These are phyloP conservation scores for Xerocomus nothofagi DNA, from an alignment of 1,284 basidiomycete species.

Conservation along the genomic window DNA sequence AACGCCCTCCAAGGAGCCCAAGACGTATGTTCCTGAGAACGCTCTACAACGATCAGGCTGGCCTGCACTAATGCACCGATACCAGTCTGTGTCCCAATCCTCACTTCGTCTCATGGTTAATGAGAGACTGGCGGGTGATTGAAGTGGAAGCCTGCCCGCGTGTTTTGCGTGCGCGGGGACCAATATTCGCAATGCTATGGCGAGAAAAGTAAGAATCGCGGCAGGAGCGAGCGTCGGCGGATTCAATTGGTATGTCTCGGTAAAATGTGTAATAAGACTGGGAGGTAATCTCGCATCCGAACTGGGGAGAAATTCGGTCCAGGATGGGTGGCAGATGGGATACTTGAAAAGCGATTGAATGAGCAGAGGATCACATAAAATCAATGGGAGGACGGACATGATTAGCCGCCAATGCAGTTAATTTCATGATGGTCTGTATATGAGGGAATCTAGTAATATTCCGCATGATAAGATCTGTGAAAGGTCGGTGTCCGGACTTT, in stretches of 20 bases:
- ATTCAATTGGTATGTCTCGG: conserved; percentile 40
- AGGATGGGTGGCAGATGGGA: conserved; percentile 52
- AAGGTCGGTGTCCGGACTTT: conserved; percentile 2
- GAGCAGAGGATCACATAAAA: conserved; percentile 10
- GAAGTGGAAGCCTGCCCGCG: conserved; percentile 39
- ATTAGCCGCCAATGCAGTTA: conserved; percentile 66
- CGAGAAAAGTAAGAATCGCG: conserved; percentile 69
- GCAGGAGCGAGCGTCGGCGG: conserved; percentile 62
- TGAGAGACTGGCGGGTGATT: conserved; percentile 31
- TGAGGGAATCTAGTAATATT: conserved; percentile 43
- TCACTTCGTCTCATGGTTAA: conserved; percentile 29
- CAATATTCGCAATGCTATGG: conserved; percentile 47
- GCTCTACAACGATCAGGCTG: conserved; percentile 31
- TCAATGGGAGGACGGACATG: conserved; percentile 42
- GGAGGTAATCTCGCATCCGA: conserved; percentile 17
- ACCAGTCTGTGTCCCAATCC: conserved; percentile 64
- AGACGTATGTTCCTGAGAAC: conserved; percentile 48
- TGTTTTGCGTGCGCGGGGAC: conserved; percentile 33
- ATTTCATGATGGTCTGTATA: conserved; percentile 52
- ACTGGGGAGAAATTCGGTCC: conserved; percentile 56
- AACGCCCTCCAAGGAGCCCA: conserved; percentile 68
- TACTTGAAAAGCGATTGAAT: conserved; percentile 45
- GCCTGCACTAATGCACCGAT: conserved; percentile 48
- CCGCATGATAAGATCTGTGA: conserved; percentile 41
- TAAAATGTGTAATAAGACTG: conserved; percentile 43